Base-by-base conservation (phyloP, 2,329 filamentous ascomycete genomes). In the Lizonia empirigonia region DNA sequence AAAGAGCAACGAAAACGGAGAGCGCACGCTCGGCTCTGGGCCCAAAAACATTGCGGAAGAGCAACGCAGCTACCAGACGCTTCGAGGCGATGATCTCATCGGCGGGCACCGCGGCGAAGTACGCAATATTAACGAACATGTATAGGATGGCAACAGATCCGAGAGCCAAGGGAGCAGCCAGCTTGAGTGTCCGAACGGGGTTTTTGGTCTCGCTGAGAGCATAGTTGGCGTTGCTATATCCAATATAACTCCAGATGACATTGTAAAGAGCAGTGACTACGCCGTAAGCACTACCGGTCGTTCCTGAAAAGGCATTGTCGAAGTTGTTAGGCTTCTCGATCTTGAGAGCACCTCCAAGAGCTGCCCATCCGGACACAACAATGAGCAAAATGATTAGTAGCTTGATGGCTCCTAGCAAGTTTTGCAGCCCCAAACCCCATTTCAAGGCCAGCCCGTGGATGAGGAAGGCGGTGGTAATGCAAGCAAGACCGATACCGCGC, bases 231-330 rank as follows among this genome's bases (percentile, higher is more conserved):
- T 87, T 88, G 74, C 78, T 82, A 76, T 86, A 87, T 19, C 86
- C 86, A 58, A 86, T 81, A 62, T 85, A 89, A 53, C 81, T 85
- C 81, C 85, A 89, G 62, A 89, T 85, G 55, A 89, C 85, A 60
- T 88, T 89, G 77, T 87, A 88, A 0, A 89, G 74, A 0, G 86
- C 85, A 1, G 83, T 88, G n/a, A 87, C 85, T 26, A 87, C 78
- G 38, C 84, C 84, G 57, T 89, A 89, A 1, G 84, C 80, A 59
- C 81, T 85, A 7, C 83, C 82, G 1, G 83, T 86, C 5, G 86
- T 88, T 7, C 86, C 86, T 37, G 81, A 78, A 56, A 89, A 89
- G 8, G 84, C 81, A 51, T 85, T 78, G 57, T 73, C 70, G 64
- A 89, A 87, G 75, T 85, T 88, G 65, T 85, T 71, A 5, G 83